Conservation (phyloP, 2,329 filamentous ascomycete genomes). For the Aspergillus intermedius region DNA sequence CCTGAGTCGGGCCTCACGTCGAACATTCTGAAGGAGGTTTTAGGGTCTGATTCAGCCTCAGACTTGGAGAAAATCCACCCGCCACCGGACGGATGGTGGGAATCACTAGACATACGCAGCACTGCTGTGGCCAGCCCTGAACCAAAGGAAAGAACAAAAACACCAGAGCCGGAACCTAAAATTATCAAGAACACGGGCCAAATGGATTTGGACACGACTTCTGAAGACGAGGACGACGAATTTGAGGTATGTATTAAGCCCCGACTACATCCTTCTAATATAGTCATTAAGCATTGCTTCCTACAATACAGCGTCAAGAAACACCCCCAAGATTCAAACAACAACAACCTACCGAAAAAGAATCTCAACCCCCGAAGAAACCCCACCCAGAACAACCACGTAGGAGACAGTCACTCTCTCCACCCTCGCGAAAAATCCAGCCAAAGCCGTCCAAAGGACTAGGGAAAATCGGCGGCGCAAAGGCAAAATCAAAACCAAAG, state of each 20-base stretch:
- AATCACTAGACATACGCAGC: constrained; percentile 12
- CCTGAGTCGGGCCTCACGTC: constrained; percentile 15
- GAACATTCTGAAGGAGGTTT: constrained; percentile 21
- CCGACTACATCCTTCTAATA: neutral
- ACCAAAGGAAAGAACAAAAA: constrained; percentile 1
- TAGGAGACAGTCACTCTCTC: neutral
- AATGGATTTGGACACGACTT: constrained; percentile 16
- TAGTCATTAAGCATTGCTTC: neutral
- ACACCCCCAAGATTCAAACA: constrained; percentile 26
- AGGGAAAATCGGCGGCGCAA: constrained; percentile 28
- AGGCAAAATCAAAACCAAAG: constrained; percentile 13
- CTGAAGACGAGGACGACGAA: constrained; percentile 28
- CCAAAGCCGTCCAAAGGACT: constrained; percentile 11
- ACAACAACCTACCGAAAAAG: constrained; percentile 4
- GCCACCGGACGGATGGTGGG: constrained; percentile 30
- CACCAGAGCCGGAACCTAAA: neutral
- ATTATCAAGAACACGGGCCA: constrained; percentile 1
- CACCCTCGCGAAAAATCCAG: constrained; percentile 5
- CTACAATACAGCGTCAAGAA: constrained; percentile 27
- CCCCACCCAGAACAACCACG: constrained; percentile 3
- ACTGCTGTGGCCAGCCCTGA: constrained; percentile 1
- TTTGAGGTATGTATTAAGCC: constrained; percentile 28
- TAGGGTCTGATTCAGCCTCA: constrained; percentile 5
- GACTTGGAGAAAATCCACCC: constrained; percentile 10
- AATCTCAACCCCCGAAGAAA: constrained; percentile 3